phyloP scores from a whole-genome alignment of 2,329 filamentous ascomycete species.

The Pseudomassariella vexata region DNA sequence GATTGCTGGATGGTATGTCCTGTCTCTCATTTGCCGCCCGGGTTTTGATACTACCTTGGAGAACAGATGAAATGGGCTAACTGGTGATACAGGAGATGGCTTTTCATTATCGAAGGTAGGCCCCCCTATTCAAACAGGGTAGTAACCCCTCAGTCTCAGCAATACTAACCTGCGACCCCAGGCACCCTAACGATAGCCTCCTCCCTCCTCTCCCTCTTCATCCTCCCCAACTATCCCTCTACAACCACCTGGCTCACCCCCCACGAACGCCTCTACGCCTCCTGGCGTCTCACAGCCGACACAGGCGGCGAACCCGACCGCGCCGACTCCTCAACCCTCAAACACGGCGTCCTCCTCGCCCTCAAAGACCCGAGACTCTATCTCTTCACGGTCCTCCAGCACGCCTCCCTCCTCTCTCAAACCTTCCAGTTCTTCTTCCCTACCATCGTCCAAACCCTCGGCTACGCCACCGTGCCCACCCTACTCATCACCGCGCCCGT shows the following conservation, averaged over 20 bases:
- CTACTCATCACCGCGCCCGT: conserved; percentile 53
- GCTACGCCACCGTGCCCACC: conserved; percentile 47
- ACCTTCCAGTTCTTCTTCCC: conserved; percentile 64
- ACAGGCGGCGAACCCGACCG: conserved; percentile 40
- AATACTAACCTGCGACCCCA: no score
- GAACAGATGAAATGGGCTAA: no score
- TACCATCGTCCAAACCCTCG: conserved; percentile 55
- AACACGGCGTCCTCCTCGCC: conserved; percentile 40
- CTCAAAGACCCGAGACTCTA: conserved; percentile 45
- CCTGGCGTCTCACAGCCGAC: conserved; percentile 44
- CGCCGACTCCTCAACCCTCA: conserved; percentile 29
- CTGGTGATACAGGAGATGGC: conserved; percentile 23
- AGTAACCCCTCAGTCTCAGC: no score
- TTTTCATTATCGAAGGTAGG: conserved; percentile 36
- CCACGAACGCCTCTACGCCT: conserved; percentile 46
- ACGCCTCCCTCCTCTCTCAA: conserved; percentile 44
- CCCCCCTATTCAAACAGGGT: no score
- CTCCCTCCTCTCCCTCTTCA: conserved; percentile 25
- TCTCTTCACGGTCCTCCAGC: conserved; percentile 48
- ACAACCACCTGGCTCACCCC: conserved; percentile 45
- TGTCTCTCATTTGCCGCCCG: no score
- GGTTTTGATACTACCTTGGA: no score
- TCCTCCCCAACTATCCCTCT: conserved; percentile 47
- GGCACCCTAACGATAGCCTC: conserved; percentile 32
- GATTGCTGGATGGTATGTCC: conserved; percentile 28